Conservation (phyloP, 2,329 filamentous ascomycete species). For the Fusarium succisae region DNA sequence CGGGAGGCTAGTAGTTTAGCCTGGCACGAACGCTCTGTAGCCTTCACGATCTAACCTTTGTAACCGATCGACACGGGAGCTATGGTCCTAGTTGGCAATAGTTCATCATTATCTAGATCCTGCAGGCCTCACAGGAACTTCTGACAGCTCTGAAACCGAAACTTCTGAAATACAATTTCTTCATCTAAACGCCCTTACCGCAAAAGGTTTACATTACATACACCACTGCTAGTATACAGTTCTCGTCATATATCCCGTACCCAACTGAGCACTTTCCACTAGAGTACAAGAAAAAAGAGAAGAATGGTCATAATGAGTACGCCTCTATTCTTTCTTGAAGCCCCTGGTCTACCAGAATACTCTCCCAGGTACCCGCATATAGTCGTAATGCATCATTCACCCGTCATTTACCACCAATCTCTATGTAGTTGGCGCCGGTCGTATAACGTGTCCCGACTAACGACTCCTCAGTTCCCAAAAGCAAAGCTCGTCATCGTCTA, state of each 20-base stretch:
- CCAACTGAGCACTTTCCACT: conserved; percentile 20
- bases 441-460: conserved; percentile 13
- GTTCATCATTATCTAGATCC: not conserved
- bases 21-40: not conserved
- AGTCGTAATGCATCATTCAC: conserved; percentile 30
- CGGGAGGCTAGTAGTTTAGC: not conserved
- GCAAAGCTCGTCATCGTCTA: conserved; percentile 24
- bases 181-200: conserved; percentile 1
- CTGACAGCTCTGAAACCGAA: conserved; percentile 2
- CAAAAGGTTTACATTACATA: conserved; percentile 34
- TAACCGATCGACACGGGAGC: not conserved
- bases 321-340: not conserved
- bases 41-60: not conserved
- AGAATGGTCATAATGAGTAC: not conserved
- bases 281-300: not conserved
- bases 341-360: not conserved
- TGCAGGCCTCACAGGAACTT: not conserved
- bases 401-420: conserved; percentile 31
- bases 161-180: conserved; percentile 17
- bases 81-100: not conserved
- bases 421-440: conserved; percentile 12
- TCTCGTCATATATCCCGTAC: conserved; percentile 20
- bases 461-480: conserved; percentile 13
- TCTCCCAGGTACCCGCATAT: conserved; percentile 26
- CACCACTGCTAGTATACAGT: conserved; percentile 32